phyloP scores from a whole-genome alignment of 2,329 filamentous ascomycete genomes.

The Ophiocordyceps camponoti-floridani region DNA sequence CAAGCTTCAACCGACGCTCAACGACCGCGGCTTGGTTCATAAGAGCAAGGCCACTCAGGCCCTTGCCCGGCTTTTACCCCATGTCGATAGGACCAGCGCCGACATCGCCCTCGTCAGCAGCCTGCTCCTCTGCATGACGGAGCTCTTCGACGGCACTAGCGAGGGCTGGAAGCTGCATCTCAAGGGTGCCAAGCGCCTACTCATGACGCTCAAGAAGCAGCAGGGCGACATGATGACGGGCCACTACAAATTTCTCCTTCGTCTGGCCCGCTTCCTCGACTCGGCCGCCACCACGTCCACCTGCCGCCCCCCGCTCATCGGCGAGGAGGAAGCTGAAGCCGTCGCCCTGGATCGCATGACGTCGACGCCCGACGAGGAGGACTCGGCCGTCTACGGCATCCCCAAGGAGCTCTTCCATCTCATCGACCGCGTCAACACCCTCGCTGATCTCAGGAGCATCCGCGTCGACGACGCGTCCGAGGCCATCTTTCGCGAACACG shows the following conservation, averaged over 20 bases:
- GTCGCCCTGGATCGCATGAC: conserved; percentile 10
- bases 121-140: conserved; percentile 22
- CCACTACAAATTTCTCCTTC: conserved; percentile 19
- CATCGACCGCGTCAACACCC: conserved; percentile 13
- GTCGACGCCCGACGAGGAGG: conserved; percentile 11
- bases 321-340: conserved; percentile 12
- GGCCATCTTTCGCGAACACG: conserved; percentile 11
- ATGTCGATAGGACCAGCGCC: conserved; percentile 13
- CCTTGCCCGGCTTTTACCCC: conserved; percentile 13
- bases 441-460: conserved; percentile 14
- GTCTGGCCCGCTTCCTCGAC: conserved; percentile 14
- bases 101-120: conserved; percentile 20
- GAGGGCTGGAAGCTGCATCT: conserved; percentile 23
- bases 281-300: conserved; percentile 16
- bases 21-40: conserved; percentile 12
- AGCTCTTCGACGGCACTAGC: conserved; percentile 22
- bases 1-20: conserved; percentile 13
- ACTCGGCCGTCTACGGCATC: conserved; percentile 17
- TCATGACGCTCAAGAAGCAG: conserved; percentile 14
- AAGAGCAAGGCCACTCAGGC: conserved; percentile 14
- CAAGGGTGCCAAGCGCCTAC: conserved; percentile 20
- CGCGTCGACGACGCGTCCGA: conserved; percentile 13
- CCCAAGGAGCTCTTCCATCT: conserved; percentile 17
- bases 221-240: conserved; percentile 15
- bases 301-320: conserved; percentile 15